Evolutionary conservation across 257 asterid species (phyloP).

Genomic region (Solanum medicagineum): DNA sequence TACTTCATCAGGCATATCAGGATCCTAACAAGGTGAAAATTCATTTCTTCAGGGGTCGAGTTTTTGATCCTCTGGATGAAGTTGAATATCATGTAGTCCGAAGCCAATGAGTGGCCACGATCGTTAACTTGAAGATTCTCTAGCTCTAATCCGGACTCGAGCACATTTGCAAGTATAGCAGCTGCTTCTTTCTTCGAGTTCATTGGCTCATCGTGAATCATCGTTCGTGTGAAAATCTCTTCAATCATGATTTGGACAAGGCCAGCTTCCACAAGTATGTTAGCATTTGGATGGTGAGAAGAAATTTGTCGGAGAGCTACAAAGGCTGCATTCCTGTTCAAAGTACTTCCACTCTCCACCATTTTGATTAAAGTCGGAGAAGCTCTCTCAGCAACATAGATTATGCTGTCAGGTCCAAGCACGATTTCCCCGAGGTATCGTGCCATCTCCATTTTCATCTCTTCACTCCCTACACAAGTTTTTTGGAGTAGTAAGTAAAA

Average conservation of each 20-base stretch:
- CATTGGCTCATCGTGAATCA: slow-evolving; percentile 27
- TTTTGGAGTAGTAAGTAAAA: neutral
- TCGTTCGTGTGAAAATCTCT: slow-evolving; percentile 45
- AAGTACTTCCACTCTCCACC: slow-evolving; percentile 35
- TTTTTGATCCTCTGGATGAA: slow-evolving; percentile 30
- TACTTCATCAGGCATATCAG: slow-evolving; percentile 46
- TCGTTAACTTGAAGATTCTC: slow-evolving; percentile 34
- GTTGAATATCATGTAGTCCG: slow-evolving; percentile 59
- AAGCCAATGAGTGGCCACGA: slow-evolving; percentile 54
- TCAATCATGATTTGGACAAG: slow-evolving; percentile 45
- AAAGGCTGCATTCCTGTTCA: slow-evolving; percentile 53
- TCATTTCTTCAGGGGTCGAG: slow-evolving; percentile 47
- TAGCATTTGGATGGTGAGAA: slow-evolving; percentile 32
- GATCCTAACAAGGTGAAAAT: slow-evolving; percentile 45
- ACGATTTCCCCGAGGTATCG: slow-evolving; percentile 45
- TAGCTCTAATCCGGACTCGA: slow-evolving; percentile 48
- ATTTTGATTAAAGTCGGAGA: slow-evolving; percentile 58
- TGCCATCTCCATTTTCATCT: slow-evolving; percentile 56
- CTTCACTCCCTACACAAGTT: slow-evolving; percentile 43
- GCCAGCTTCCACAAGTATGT: slow-evolving; percentile 45
- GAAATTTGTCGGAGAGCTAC: slow-evolving; percentile 59
- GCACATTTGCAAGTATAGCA: slow-evolving; percentile 52
- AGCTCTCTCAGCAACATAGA: slow-evolving; percentile 49
- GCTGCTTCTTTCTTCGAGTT: slow-evolving; percentile 52
- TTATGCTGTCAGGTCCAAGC: slow-evolving; percentile 41